Conservation (phyloP, 352 stramenopile genomes). For the Pythium volutum region DNA sequence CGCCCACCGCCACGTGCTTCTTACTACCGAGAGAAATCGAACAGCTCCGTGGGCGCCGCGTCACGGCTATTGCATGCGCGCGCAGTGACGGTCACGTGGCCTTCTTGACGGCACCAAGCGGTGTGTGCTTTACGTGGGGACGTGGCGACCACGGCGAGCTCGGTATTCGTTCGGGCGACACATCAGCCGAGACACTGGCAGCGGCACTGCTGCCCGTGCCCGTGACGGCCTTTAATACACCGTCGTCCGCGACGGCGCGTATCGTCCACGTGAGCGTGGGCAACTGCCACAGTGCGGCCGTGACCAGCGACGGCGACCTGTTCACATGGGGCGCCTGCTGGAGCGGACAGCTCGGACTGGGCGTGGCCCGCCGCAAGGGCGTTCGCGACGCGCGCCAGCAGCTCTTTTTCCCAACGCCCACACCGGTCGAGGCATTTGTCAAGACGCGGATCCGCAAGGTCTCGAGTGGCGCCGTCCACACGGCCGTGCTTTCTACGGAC, state of each 20-base stretch:
- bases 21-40: conserved; percentile 44
- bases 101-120: conserved; percentile 26
- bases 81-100: conserved; percentile 49
- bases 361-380: conserved; percentile 50
- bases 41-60: conserved; percentile 23
- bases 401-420: conserved; percentile 65
- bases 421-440: conserved; percentile 47
- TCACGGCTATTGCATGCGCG: conserved; percentile 40
- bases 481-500: conserved; percentile 47
- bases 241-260: not conserved
- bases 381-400: conserved; percentile 44
- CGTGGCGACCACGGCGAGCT: conserved; percentile 59
- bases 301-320: conserved; percentile 46
- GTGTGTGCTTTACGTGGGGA: conserved; percentile 60
- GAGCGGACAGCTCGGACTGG: conserved; percentile 67
- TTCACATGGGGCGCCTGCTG: conserved; percentile 69
- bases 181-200: conserved; percentile 4
- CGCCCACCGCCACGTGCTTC: conserved; percentile 26
- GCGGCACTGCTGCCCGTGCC: not conserved
- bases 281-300: conserved; percentile 55
- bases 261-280: conserved; percentile 49
- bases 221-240: conserved; percentile 13
- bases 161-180: conserved; percentile 27
- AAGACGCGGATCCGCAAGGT: conserved; percentile 55
- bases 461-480: conserved; percentile 89